These are phyloP conservation scores for Penicillium atrosanguineum DNA, from an alignment of 495 filamentous ascomycete species.

Conservation along the genomic window DNA sequence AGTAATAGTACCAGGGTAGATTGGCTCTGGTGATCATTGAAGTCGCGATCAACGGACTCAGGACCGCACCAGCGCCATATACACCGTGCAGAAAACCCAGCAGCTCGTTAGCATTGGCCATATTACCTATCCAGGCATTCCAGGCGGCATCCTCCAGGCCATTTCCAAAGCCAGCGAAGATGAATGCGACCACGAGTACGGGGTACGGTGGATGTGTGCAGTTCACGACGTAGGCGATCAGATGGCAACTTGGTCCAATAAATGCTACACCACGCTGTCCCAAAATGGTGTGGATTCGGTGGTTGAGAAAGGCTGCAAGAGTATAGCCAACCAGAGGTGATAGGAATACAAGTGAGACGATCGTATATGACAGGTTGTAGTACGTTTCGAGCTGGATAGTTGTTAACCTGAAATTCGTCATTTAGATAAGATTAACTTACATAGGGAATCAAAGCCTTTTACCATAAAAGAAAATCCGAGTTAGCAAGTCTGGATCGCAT, in stretches of 20 bases:
- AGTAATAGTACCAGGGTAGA: conserved; percentile 57
- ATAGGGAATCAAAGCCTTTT: conserved; percentile 61
- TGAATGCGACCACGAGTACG: conserved; percentile 55
- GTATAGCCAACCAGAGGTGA: conserved; percentile 61
- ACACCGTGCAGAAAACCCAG: conserved; percentile 57
- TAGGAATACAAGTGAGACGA: conserved; percentile 64
- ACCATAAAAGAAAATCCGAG: background rate
- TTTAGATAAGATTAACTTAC: conserved; percentile 20
- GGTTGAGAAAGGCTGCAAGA: conserved; percentile 55
- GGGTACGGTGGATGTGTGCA: conserved; percentile 59
- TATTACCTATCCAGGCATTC: conserved; percentile 64
- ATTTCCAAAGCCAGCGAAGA: conserved; percentile 62
- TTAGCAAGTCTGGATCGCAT: background rate
- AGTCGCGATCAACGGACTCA: conserved; percentile 57
- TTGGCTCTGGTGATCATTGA: conserved; percentile 49
- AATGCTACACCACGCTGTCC: conserved; percentile 76
- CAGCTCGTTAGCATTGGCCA: conserved; percentile 61
- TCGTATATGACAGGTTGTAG: conserved; percentile 55
- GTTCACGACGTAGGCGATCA: conserved; percentile 62
- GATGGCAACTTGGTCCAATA: conserved; percentile 60
- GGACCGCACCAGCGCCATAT: conserved; percentile 56
- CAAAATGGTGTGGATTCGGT: conserved; percentile 52
- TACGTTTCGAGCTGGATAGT: conserved; percentile 53
- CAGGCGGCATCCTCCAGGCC: conserved; percentile 61
- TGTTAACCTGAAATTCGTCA: background rate